A percentile compares a stretch with the other conserved stretches of the same genome.
These are phyloP conservation scores for Phytophthora niederhauseri DNA, from an alignment of 352 stramenopile species.

Conservation along the genomic window DNA sequence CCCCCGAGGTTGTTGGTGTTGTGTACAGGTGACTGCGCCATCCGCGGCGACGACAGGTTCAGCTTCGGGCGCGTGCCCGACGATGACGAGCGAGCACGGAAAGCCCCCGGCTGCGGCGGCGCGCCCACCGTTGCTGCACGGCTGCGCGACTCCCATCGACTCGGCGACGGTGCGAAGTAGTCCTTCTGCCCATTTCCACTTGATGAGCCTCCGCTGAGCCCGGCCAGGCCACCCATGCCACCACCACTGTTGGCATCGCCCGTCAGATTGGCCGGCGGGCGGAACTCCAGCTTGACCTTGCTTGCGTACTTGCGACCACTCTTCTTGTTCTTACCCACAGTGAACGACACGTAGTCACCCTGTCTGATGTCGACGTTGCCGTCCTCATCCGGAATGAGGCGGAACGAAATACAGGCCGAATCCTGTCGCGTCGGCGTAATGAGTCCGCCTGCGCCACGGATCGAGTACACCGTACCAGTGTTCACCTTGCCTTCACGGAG, in stretches of 20 bases:
- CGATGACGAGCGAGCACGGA: constrained; percentile 63
- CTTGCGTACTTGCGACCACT: constrained; percentile 88
- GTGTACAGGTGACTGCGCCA: constrained; percentile 57
- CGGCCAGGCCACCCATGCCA: constrained; percentile 22
- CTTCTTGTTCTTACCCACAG: constrained; percentile 92
- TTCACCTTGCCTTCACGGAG: constrained; percentile 90
- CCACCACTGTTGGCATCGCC: constrained; percentile 29
- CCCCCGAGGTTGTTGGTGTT: constrained; percentile 30
- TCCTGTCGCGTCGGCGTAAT: constrained; percentile 88
- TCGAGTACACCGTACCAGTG: constrained; percentile 88
- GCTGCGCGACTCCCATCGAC: constrained; percentile 63
- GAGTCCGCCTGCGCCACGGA: constrained; percentile 80
- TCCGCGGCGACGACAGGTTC: constrained; percentile 63
- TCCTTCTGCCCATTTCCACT: constrained; percentile 58
- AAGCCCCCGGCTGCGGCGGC: constrained; percentile 44
- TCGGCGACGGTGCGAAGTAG: constrained; percentile 58
- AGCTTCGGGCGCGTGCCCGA: constrained; percentile 65
- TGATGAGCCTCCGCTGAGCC: constrained; percentile 33
- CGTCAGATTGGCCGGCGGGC: constrained; percentile 66
- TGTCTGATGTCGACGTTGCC: constrained; percentile 85
- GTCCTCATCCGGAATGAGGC: constrained; percentile 88
- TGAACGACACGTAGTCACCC: constrained; percentile 90
- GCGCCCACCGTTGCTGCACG: constrained; percentile 59
- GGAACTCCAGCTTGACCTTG: constrained; percentile 91
- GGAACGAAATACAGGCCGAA: constrained; percentile 87